Evolutionary conservation across 2,329 filamentous ascomycete species (phyloP), one percentile per base, ranked within the genome.

Genomic region (Triangularia setosa): DNA sequence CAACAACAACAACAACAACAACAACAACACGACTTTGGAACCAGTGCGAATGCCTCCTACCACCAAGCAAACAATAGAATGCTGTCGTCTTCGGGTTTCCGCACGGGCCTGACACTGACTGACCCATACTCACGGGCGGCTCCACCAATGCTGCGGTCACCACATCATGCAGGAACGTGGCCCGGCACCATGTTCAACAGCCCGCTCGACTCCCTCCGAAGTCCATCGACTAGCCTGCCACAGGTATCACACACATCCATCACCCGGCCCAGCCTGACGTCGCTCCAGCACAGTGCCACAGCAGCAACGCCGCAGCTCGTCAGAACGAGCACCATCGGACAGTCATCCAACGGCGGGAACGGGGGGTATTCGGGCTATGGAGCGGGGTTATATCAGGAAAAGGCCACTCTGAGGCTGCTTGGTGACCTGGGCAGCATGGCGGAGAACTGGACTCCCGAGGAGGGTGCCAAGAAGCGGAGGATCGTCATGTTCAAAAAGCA

Each of bases 401-500:
- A 97, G 79, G 95, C 93, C 0, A 81, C 90, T 18, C 81, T 98
- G 28, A 92, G 95, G 73, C 90, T 98, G 65, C 86, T 90, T 61
- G 93, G 93, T 21, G 91, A 97, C 72, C 83, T 99, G 57, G 88
- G 93, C 60, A 80, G 83, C 7, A 97, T 98, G 94, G 87, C 88
- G 0, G 85, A 90, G 67, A 85, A 88, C 67, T 99, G 95, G 95
- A 89, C 87, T 0, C 78, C 83, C 27, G 92, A 96, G 67, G 95
- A 99, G 76, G 88, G 87, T 78, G 85, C 89, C 40, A 87, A 87
- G 61, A 90, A 91, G 72, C 84, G 95, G 56, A 87, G 95, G 35
- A 88, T 99, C 40, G 93, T 99, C 18, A 87, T 93, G 71, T 99
- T 99, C 79, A 89, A 85, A 71, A 89, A 95, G 72, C 87, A 86